Evolutionary conservation across 1,284 basidiomycete species (phyloP), one percentile per base, ranked within the genome.

Genomic region (Trametes sp.): DNA sequence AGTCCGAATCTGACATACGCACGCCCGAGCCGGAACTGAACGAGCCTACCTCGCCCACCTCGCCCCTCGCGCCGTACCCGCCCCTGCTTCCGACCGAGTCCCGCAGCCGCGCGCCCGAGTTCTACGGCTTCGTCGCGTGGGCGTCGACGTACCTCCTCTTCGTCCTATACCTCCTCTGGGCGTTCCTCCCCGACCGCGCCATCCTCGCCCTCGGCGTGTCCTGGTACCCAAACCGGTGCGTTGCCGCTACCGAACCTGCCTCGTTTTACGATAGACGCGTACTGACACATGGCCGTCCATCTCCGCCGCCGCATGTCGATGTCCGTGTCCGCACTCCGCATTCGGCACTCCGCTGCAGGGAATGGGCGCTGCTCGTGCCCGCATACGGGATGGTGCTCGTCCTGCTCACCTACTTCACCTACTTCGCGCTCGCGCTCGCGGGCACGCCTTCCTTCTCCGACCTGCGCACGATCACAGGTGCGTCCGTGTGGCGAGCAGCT

Each of bases 221-320:
- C 6, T 96, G 94, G 94, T 94, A 95, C 74, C 94, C 94, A n/a
- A 93, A 83, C 72, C 82, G 93, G 94, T 93, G 64, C 71, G 87
- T 63, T 35, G 49, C 16, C 23, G 61, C 33, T 38, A 48, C 44
- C 50, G 36, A 58, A 46, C 42, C 45, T 23, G 28, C 49, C 26
- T n/a, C 26, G 33, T 24, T 33, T 29, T 52, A 24, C 42, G 21
- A n/a, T 14, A 24, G 24, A n/a, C 52, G 42, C 60, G 10, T 33
- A 41, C 61, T 42, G 29, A 54, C 46, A 13, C 53, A 33, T 50
- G 42, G 52, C 66, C 62, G 62, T 68, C 66, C 62, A 69, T 67
- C 64, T 70, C 64, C 69, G 62, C 63, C 13, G 6, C 21, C 21
- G 23, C 50, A 19, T 24, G 29, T n/a, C 50, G n/a, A n/a, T n/a